A percentile compares a stretch with the other conserved stretches of the same genome.
Conservation (phyloP, 2,329 filamentous ascomycete species). For the Dichotomopilus funicola region DNA sequence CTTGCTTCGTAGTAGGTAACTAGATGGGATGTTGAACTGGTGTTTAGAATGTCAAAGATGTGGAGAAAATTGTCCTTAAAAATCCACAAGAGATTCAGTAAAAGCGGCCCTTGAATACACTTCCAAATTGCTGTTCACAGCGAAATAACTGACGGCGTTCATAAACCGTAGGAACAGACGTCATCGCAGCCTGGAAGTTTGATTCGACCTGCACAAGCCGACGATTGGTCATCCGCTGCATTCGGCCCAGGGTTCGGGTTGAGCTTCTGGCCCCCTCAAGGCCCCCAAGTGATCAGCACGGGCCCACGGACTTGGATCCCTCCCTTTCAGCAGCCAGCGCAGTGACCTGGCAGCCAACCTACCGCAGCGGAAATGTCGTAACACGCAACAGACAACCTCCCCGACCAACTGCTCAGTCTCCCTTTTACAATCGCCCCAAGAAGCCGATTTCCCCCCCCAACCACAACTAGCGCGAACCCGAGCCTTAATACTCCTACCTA, state of each 20-base stretch:
- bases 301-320: constrained; percentile 15
- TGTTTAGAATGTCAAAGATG: too few relatives aligned
- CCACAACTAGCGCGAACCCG: too few relatives aligned
- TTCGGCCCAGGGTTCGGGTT: neutral
- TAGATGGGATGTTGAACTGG: too few relatives aligned
- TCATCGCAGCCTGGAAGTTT: neutral
- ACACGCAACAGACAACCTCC: constrained; percentile 10
- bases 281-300: constrained; percentile 13
- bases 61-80: too few relatives aligned
- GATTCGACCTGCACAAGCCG: neutral
- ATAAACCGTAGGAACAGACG: too few relatives aligned
- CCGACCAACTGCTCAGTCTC: constrained; percentile 10
- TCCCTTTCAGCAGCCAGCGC: neutral
- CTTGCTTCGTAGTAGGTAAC: too few relatives aligned
- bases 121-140: too few relatives aligned
- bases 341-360: constrained; percentile 7
- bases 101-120: too few relatives aligned
- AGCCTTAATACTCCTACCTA: too few relatives aligned
- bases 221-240: neutral
- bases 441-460: neutral
- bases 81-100: too few relatives aligned
- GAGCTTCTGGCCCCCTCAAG: neutral
- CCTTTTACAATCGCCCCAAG: neutral
- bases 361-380: constrained; percentile 21
- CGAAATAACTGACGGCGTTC: too few relatives aligned